Evolutionary conservation across 2,329 filamentous ascomycete species (phyloP), one percentile per base, ranked within the genome.

Genomic region (Diaporthe longicolla): DNA sequence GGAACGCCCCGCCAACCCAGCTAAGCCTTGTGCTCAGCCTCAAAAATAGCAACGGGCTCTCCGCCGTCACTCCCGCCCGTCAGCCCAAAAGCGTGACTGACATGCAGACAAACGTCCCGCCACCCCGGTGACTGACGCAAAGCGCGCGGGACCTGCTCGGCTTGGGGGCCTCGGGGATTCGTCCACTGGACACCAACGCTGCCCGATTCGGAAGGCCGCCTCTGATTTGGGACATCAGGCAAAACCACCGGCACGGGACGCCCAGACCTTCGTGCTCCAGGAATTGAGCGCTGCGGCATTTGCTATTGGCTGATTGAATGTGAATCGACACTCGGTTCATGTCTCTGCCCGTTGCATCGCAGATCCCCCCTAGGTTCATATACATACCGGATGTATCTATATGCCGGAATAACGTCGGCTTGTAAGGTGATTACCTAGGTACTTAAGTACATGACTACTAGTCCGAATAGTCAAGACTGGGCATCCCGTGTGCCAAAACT

Each of bases 1-100:
- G 29, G n/a, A 32, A 43, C 21, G 35, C 63, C 71, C 61, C 63
- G 48, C 63, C 19, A 26, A 29, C 63, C 29, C 37, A n/a, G 57
- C 66, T 61, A 37, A 71, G 66, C 72, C 66, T 57, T 70, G 58
- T 40, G 66, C 73, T 70, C 58, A 75, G 73, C 73, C 71, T 70
- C 73, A 55, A 37, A 65, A 45, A 71, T 70, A 58, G 55, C 32
- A 43, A n/a, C 43, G 26, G 37, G 21, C 24, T 54, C 35, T 71
- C 57, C 45, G 54, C 50, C 24, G 63, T 19, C 63, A 52, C 37
- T 40, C 35, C 43, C 24, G 58, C 40, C 24, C 58, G 11, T 32
- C 58, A 63, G n/a, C 58, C 37, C 35, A 17, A 26, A 11, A 59
- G 37, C 58, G 19, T 43, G 58, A 26, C 45, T 29, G 8, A 45